Conservation (phyloP, 2,329 filamentous ascomycete genomes). For the Cordyceps cateniannulata region DNA sequence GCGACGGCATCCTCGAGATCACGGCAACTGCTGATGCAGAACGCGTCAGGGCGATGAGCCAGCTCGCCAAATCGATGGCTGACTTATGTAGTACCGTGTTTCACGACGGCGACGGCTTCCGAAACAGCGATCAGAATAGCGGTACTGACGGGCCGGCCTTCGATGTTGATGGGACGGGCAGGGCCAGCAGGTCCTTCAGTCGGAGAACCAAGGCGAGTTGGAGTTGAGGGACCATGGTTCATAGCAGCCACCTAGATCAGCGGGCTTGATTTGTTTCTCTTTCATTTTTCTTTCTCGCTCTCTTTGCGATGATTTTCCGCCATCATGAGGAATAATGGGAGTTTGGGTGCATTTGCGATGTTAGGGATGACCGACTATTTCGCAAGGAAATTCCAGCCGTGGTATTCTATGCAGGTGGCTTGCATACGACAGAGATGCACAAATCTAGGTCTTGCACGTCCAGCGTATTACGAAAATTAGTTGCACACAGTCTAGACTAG, state of each 20-base stretch:
- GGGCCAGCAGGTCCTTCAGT: not conserved
- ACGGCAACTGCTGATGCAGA: constrained; percentile 66
- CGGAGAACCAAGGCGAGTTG: not conserved
- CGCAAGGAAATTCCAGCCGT: not conserved
- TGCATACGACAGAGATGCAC: not conserved
- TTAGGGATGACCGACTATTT: not conserved
- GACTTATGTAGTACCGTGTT: constrained; percentile 67
- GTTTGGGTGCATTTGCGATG: not conserved
- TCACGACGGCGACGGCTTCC: constrained; percentile 69
- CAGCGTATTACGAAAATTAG: not conserved
- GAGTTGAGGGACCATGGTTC: not conserved
- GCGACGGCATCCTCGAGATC: constrained; percentile 76
- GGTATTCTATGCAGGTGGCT: constrained; percentile 3
- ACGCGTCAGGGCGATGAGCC: constrained; percentile 64
- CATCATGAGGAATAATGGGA: not conserved
- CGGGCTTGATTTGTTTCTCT: not conserved
- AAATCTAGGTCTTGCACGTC: not conserved
- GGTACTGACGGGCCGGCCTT: constrained; percentile 23
- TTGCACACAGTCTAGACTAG: constrained; percentile 5
- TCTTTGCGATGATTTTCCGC: not conserved
- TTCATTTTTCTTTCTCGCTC: not conserved
- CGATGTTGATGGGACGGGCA: constrained; percentile 1
- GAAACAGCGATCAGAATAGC: constrained; percentile 20
- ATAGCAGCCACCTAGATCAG: not conserved
- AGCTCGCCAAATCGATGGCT: constrained; percentile 65